Conservation (phyloP, 257 asterid genomes). For the Solanum gracilifrons region DNA sequence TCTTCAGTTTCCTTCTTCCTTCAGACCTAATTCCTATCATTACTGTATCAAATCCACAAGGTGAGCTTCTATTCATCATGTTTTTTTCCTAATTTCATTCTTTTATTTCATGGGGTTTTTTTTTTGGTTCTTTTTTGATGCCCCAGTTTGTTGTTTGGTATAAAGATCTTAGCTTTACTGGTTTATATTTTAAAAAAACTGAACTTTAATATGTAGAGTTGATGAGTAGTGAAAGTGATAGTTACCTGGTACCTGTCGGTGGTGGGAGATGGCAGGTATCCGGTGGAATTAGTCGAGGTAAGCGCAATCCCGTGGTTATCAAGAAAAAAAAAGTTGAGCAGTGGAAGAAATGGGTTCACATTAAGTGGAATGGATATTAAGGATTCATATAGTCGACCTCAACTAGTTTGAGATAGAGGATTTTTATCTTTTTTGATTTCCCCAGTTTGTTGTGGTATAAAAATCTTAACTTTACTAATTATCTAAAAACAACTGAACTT, state of each 20-base stretch:
- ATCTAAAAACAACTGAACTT: neutral
- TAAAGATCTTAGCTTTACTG: neutral
- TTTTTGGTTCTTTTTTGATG: neutral
- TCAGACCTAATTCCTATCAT: constrained; percentile 11
- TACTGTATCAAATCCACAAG: constrained; percentile 15
- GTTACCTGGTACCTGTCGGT: neutral
- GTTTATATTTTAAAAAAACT: neutral
- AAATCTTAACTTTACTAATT: neutral
- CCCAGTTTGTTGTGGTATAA: neutral
- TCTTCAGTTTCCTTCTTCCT: constrained; percentile 1
- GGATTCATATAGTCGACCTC: neutral
- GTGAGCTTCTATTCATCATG: constrained; percentile 7
- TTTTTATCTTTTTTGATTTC: neutral
- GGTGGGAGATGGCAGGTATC: neutral
- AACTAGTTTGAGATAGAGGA: neutral
- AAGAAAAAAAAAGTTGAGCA: neutral
- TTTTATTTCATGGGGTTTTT: neutral
- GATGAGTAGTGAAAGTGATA: neutral
- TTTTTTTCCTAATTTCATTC: neutral
- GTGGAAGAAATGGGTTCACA: neutral
- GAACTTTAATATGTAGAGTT: neutral
- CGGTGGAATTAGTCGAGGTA: neutral
- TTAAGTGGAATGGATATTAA: neutral
- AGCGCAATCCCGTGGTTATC: neutral
- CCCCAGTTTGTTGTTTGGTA: neutral